A percentile compares a stretch with the other conserved stretches of the same genome.
Evolutionary conservation across 2,329 filamentous ascomycete species (phyloP).

Genomic region (Trichophyton benhamiae): DNA sequence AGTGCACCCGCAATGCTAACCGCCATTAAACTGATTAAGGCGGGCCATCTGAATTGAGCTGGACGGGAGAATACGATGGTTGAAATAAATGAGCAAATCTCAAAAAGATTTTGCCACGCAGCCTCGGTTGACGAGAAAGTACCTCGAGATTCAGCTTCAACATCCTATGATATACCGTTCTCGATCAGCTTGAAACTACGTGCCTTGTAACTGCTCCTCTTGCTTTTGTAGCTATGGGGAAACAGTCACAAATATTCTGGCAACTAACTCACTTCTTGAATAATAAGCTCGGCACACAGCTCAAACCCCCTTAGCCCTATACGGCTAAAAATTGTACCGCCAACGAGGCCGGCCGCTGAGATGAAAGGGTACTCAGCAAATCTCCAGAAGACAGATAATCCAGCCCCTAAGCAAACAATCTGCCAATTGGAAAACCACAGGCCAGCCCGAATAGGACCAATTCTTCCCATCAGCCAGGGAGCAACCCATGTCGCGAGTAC

Average conservation of each 20-base stretch:
- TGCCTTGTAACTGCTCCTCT: too few relatives aligned
- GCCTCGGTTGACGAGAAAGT: not conserved
- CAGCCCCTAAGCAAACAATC: constrained; percentile 41
- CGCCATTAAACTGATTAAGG: not conserved
- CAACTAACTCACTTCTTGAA: not conserved
- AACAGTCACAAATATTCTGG: too few relatives aligned
- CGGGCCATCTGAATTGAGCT: not conserved
- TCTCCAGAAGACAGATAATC: constrained; percentile 33
- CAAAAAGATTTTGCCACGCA: not conserved
- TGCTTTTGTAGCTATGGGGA: too few relatives aligned
- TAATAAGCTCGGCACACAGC: constrained; percentile 45
- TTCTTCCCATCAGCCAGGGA: constrained; percentile 37
- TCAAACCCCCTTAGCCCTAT: constrained; percentile 52
- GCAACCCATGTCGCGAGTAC: constrained; percentile 43
- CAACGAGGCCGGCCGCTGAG: constrained; percentile 23
- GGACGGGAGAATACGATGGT: not conserved
- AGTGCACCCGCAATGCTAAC: not conserved
- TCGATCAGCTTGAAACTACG: too few relatives aligned
- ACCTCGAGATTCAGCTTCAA: not conserved
- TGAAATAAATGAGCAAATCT: not conserved
- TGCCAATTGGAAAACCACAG: constrained; percentile 63
- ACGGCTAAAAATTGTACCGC: constrained; percentile 44
- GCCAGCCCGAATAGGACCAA: constrained; percentile 51
- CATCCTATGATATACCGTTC: not conserved
- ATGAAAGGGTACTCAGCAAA: constrained; percentile 11